These are phyloP conservation scores for Elasticomyces elasticus DNA, from an alignment of 495 filamentous ascomycete species.

Conservation along the genomic window DNA sequence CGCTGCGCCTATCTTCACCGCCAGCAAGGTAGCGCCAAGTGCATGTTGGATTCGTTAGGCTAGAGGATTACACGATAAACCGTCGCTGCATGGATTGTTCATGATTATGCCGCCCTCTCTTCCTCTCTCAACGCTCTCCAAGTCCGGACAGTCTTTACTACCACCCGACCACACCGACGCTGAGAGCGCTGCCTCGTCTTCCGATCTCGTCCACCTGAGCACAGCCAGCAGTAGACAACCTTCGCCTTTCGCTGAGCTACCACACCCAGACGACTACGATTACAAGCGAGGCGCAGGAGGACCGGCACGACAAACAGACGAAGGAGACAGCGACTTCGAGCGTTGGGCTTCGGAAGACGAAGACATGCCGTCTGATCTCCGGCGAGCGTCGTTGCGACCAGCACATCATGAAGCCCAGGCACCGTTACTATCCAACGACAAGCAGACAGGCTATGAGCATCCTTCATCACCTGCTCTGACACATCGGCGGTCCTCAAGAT, in stretches of 20 bases:
- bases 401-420: constrained; percentile 4
- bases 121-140: constrained; percentile 1
- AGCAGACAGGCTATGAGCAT: constrained; percentile 5
- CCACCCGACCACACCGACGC: constrained; percentile 11
- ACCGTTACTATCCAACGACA: constrained; percentile 18
- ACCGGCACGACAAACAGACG: background rate
- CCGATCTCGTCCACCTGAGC: constrained; percentile 19
- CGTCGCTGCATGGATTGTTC: too few species aligned
- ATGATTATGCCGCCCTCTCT: constrained; percentile 12
- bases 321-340: constrained; percentile 26
- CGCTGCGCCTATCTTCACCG: too few species aligned
- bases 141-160: background rate
- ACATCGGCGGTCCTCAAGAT: constrained; percentile 43
- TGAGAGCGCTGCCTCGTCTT: constrained; percentile 10
- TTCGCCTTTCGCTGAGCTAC: constrained; percentile 8
- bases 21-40: too few species aligned
- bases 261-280: constrained; percentile 9
- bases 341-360: constrained; percentile 7
- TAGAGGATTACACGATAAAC: too few species aligned
- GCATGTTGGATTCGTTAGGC: too few species aligned
- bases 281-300: background rate
- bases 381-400: constrained; percentile 13
- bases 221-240: constrained; percentile 11
- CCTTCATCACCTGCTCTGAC: constrained; percentile 24
- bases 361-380: constrained; percentile 29